Base-by-base conservation (phyloP, 176 grass and related monocot species). In the Metroxylon sagu region DNA sequence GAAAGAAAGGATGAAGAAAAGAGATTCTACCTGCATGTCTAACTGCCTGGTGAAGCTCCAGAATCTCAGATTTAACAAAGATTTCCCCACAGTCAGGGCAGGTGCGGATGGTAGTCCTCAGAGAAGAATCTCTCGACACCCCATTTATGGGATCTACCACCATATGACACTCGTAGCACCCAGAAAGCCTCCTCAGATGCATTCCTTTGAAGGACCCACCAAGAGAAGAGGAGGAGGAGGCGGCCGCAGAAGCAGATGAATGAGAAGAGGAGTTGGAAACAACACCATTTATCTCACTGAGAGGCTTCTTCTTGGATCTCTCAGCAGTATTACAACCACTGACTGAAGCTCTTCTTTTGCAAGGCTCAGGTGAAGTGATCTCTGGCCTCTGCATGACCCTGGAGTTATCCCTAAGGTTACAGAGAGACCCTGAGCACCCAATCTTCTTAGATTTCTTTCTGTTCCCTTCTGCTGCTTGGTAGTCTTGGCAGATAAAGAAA, bases 121-220 rank as follows among this genome's bases (percentile, higher is more conserved):
- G 70, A 43, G 81, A 78, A 18, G 71, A 29, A 23, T 72, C 78
- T 59, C 77, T 59, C 16, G 74, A 66, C 26, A 72, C 70, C 18
- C 89, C 84, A 25, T 72, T 76, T 29, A 84, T 69, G 18, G 92
- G 77, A 52, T 96, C 87, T 25, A 90, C 86, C 53, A 85, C 87
- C 66, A 74, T 82, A 69, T 97, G 92, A 69, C 92, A 97, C 81
- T 97, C 93, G 67, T 97, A 91, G 76, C 93, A 97, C 39, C 84
- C 87, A 6, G 91, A 90, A 49, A 96, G 79, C 77, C 86, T 4
- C 29, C 80, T 54, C 50, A 95, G 76, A 26, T 86, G 73, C 80
- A 87, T 80, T 4, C 79, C 71, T 71, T 86, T 49, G 76, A 96
- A 96, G 18, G 70, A 72, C 17, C 83, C 80, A 17, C 80, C 90